A percentile compares a stretch with the other conserved stretches of the same genome.
Evolutionary conservation across 495 filamentous ascomycete species (phyloP).

Genomic region (Aspergillus coremiiformis): DNA sequence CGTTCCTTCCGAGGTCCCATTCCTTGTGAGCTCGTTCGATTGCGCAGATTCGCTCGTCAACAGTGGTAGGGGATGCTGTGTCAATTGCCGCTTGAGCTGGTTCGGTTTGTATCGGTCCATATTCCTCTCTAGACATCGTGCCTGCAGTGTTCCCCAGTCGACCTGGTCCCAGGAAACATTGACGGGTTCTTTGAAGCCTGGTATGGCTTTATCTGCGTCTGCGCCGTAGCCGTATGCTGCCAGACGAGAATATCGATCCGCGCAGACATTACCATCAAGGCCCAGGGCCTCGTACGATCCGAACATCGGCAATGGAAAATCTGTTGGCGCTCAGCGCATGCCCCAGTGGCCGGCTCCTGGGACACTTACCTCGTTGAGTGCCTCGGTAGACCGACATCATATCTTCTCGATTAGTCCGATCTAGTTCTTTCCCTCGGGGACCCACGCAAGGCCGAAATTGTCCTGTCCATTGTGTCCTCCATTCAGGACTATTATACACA

Average conservation of each 20-base stretch:
- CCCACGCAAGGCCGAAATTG: conserved; percentile 37
- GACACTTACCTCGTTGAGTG: conserved; percentile 17
- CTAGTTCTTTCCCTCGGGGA: conserved; percentile 38
- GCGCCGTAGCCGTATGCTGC: conserved; percentile 45
- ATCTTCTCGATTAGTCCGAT: conserved; percentile 38
- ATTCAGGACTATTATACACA: conserved; percentile 44
- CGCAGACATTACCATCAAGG: conserved; percentile 40
- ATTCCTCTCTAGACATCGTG: conserved; percentile 55
- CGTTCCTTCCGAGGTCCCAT: neutral
- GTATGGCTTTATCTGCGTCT: conserved; percentile 17
- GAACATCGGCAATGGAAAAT: conserved; percentile 36
- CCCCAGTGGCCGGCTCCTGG: neutral
- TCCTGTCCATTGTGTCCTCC: too few relatives aligned
- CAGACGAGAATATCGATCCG: conserved; percentile 49
- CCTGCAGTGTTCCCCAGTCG: conserved; percentile 64
- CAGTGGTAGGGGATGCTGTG: neutral
- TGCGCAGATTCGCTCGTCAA: too few relatives aligned
- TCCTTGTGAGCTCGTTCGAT: too few relatives aligned
- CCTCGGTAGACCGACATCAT: conserved; percentile 39
- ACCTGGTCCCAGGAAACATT: conserved; percentile 57
- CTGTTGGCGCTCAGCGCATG: neutral
- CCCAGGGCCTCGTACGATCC: conserved; percentile 44
- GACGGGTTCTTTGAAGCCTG: conserved; percentile 13
- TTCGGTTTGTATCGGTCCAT: conserved; percentile 43
- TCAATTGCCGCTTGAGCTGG: neutral